Conservation (phyloP, 2,329 filamentous ascomycete genomes). For the Trichoderma lentiforme region DNA sequence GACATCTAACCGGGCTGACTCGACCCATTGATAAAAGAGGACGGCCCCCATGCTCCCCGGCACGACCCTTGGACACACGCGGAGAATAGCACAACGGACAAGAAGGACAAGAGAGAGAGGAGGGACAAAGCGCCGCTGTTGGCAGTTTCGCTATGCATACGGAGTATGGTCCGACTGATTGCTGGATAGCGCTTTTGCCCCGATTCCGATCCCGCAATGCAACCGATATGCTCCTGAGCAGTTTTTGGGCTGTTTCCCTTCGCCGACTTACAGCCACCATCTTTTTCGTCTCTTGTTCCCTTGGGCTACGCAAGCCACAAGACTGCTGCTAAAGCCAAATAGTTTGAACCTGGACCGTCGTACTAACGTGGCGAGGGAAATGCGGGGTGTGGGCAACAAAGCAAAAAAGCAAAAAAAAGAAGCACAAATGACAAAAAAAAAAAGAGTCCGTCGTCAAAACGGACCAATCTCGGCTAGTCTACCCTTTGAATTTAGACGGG, state of each 20-base stretch:
- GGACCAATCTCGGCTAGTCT: neutral
- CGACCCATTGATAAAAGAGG: neutral
- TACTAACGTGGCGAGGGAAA: neutral
- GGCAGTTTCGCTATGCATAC: neutral
- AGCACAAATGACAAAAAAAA: neutral
- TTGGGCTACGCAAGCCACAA: constrained; percentile 10
- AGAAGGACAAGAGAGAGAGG: neutral
- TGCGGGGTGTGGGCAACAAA: constrained; percentile 6
- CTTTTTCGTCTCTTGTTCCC: neutral
- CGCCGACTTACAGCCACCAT: neutral
- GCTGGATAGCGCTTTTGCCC: neutral
- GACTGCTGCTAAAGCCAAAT: constrained; percentile 2
- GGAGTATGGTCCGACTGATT: neutral
- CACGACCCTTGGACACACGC: neutral
- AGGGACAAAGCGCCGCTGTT: neutral
- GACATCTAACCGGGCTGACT: neutral
- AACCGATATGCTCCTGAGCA: neutral
- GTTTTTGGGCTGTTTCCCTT: neutral
- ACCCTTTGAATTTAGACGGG: neutral
- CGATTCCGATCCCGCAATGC: neutral
- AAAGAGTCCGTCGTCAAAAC: neutral
- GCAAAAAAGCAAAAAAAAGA: neutral
- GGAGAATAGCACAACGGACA: neutral
- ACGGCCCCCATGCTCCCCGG: neutral
- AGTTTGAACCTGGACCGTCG: neutral